Base-by-base conservation (phyloP, 2,329 filamentous ascomycete genomes). In the Emmonsiellopsis sp. region DNA sequence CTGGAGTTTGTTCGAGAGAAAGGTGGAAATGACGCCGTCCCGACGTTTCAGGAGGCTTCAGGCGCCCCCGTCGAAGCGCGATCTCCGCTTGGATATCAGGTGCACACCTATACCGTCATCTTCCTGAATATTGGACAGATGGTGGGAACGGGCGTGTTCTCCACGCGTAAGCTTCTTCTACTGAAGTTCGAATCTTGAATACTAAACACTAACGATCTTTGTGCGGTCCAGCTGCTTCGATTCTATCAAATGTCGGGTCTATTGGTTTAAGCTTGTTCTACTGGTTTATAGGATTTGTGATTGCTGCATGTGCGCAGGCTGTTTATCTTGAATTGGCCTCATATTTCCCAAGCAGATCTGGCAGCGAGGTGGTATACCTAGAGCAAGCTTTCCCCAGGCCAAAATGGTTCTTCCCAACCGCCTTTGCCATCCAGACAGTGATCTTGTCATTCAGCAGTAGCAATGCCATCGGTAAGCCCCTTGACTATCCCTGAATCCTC, bases 371-470 rank as follows among this genome's bases (percentile, higher is more conserved):
- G 0, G 83, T 84, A 0, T 87, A 85, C 58, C 74, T 87, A 0
- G 84, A 87, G 59, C 84, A 87, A 61, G 80, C 82, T 0, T 87
- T 79, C 57, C 83, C 83, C 1, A 74, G 81, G 1, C 84, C 84
- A 0, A 78, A 74, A 52, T 84, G 81, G 62, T 76, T 87, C 55
- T 80, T 87, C 48, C 82, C 83, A 0, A 80, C 80, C 0, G 73
- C 81, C 0, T 87, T 84, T 62, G 84, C 84, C 0, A 77, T 85
- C 2, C 80, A 84, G 62, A 76, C 78, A 0, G 80, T 86, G 1
- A 64, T 84, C 1, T 68, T 87, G 3, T 85, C 83, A 0, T 87
- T 86, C 58, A 81, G 79, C 57, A 84, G 81, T 58, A 80, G 81
- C 41, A 86, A 87, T 63, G 76, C 82, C 0, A 79, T 86, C 41